These are phyloP conservation scores for Neurospora sp. DNA, from an alignment of 495 filamentous ascomycete genomes.

Conservation along the genomic window DNA sequence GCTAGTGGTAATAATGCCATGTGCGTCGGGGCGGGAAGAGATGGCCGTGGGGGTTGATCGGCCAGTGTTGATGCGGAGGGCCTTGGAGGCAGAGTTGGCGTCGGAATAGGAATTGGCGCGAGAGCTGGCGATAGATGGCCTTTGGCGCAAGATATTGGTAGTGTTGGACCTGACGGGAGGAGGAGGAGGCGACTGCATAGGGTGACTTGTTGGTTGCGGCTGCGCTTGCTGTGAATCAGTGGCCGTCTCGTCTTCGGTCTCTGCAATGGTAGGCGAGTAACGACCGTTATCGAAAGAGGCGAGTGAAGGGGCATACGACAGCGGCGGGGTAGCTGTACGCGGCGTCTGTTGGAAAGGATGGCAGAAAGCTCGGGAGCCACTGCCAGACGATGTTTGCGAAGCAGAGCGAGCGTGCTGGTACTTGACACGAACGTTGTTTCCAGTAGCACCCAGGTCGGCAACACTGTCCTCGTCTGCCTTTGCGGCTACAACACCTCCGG, in stretches of 20 bases:
- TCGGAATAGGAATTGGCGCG: slow-evolving; percentile 34
- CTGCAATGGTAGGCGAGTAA: slow-evolving; percentile 37
- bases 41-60: slow-evolving; percentile 19
- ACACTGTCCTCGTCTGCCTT: background rate
- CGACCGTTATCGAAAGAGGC: slow-evolving; percentile 34
- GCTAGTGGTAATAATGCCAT: background rate
- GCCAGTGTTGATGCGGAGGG: slow-evolving; percentile 35
- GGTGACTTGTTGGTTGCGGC: slow-evolving; percentile 11
- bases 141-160: slow-evolving; percentile 4
- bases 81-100: slow-evolving; percentile 19
- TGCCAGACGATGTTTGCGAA: slow-evolving; percentile 41
- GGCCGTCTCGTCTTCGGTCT: slow-evolving; percentile 37
- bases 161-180: background rate
- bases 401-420: slow-evolving; percentile 42
- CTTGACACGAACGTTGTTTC: slow-evolving; percentile 12
- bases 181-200: slow-evolving; percentile 2
- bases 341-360: slow-evolving; percentile 50
- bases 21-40: slow-evolving; percentile 29
- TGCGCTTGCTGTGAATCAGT: slow-evolving; percentile 14
- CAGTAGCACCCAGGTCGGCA: background rate
- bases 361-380: slow-evolving; percentile 33
- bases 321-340: slow-evolving; percentile 44
- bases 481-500: background rate
- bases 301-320: slow-evolving; percentile 43
- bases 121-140: slow-evolving; percentile 31